Percentiles rank a stretch among this genome's conserved stretches.
Evolutionary conservation across 257 asterid species (phyloP).

Genomic region (Linderniella brevidens): DNA sequence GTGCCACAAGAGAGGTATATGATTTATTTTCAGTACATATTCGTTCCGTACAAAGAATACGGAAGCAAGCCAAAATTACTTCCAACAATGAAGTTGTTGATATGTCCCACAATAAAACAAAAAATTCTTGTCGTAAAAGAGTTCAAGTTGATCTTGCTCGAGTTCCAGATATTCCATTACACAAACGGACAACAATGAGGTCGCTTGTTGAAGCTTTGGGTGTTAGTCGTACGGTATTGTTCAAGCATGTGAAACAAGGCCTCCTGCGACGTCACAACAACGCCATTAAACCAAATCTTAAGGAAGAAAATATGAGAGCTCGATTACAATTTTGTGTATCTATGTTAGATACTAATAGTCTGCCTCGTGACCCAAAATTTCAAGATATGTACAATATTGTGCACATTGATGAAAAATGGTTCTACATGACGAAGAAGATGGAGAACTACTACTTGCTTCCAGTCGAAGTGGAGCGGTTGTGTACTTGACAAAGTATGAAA

Average conservation of each 20-base stretch:
- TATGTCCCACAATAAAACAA: too few species aligned
- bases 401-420: constrained; percentile 14
- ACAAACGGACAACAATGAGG: background rate
- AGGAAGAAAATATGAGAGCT: constrained; percentile 5
- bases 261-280: constrained; percentile 1
- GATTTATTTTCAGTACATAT: too few species aligned
- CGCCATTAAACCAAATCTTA: constrained; percentile 9
- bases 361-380: constrained; percentile 1
- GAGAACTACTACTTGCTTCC: constrained; percentile 4
- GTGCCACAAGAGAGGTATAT: too few species aligned
- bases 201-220: background rate
- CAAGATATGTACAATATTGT: constrained; percentile 7
- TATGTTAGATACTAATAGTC: constrained; percentile 1
- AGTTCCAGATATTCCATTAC: too few species aligned
- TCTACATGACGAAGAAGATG: constrained; percentile 7
- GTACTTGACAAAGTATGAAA: constrained; percentile 1
- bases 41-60: too few species aligned
- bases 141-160: too few species aligned
- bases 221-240: too few species aligned
- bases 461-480: constrained; percentile 1
- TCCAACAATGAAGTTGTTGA: too few species aligned
- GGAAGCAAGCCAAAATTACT: too few species aligned
- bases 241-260: background rate
- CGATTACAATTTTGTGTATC: constrained; percentile 11
- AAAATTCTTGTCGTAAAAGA: too few species aligned